These are phyloP conservation scores for Candida qinlingensis DNA, from an alignment of 805 yeast genomes.

Conservation along the genomic window DNA sequence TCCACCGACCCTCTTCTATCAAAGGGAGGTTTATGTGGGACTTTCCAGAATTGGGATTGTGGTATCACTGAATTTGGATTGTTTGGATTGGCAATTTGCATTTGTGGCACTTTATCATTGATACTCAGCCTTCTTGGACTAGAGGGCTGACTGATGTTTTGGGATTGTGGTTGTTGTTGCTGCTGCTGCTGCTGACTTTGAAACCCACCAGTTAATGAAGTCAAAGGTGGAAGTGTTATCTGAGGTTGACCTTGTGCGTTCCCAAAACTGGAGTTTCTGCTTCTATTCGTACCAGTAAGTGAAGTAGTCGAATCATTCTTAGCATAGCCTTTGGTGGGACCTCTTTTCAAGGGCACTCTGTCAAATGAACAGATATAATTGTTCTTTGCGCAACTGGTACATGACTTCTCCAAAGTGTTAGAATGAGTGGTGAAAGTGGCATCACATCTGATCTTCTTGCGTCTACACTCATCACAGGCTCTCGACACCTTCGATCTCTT, in stretches of 20 bases:
- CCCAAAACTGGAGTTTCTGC: slow-evolving; percentile 4
- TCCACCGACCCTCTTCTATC: slow-evolving; percentile 25
- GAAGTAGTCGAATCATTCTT: slow-evolving; percentile 1
- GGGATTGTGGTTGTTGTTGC: slow-evolving; percentile 7
- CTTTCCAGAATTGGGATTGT: slow-evolving; percentile 26
- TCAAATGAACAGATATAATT: slow-evolving; percentile 62
- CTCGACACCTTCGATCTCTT: slow-evolving; percentile 71
- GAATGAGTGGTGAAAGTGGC: slow-evolving; percentile 45
- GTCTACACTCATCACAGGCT: slow-evolving; percentile 77
- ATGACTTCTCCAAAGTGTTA: slow-evolving; percentile 43
- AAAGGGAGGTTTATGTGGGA: slow-evolving; percentile 24
- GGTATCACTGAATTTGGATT: slow-evolving; percentile 12
- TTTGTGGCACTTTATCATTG: not conserved
- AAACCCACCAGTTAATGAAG: slow-evolving; percentile 7
- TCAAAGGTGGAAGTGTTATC: slow-evolving; percentile 10
- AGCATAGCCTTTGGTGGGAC: slow-evolving; percentile 70
- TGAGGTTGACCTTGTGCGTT: not conserved
- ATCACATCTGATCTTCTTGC: slow-evolving; percentile 69
- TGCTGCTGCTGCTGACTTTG: slow-evolving; percentile 4
- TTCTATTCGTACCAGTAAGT: not conserved
- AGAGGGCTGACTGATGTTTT: slow-evolving; percentile 1
- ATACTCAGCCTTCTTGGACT: slow-evolving; percentile 6
- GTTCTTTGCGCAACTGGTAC: slow-evolving; percentile 59
- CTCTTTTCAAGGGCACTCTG: slow-evolving; percentile 69
- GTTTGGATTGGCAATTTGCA: not conserved